Conservation (phyloP, 352 stramenopile species). For the Thalassiosira hispida region DNA sequence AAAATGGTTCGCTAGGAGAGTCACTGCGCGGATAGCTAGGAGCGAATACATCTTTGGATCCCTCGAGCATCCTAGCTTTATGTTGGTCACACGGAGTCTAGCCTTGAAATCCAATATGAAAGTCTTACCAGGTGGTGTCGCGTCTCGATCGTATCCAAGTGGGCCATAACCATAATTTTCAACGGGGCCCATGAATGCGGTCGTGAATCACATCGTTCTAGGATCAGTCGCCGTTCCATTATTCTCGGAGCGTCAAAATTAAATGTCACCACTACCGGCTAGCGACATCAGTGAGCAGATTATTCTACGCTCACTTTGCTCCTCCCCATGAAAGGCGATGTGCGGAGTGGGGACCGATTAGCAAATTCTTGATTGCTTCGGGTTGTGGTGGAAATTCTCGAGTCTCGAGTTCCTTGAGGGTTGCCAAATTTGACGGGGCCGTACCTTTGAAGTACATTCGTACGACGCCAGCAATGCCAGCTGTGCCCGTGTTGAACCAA, state of each 20-base stretch:
- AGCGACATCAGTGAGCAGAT: neutral
- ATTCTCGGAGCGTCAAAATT: neutral
- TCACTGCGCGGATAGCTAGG: no score
- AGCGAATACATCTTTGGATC: neutral
- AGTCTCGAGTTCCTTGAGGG: neutral
- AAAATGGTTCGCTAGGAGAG: no score
- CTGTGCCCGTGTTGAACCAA: neutral
- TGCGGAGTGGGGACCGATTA: neutral
- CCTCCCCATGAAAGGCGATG: neutral
- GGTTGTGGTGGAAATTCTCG: neutral
- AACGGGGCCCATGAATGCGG: neutral
- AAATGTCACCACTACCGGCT: neutral
- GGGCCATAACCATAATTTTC: neutral
- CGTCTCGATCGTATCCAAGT: neutral
- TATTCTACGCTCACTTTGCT: neutral
- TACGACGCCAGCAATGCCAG: neutral
- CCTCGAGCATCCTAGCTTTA: neutral
- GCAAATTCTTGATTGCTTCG: neutral
- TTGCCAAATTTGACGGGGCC: neutral
- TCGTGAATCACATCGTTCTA: neutral
- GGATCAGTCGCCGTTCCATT: neutral
- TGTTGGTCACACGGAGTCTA: neutral
- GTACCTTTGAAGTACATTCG: neutral
- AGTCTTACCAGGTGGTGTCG: neutral
- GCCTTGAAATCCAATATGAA: neutral